Conservation (phyloP, 208 protist genomes). For the Acanthamoeba royreba region DNA sequence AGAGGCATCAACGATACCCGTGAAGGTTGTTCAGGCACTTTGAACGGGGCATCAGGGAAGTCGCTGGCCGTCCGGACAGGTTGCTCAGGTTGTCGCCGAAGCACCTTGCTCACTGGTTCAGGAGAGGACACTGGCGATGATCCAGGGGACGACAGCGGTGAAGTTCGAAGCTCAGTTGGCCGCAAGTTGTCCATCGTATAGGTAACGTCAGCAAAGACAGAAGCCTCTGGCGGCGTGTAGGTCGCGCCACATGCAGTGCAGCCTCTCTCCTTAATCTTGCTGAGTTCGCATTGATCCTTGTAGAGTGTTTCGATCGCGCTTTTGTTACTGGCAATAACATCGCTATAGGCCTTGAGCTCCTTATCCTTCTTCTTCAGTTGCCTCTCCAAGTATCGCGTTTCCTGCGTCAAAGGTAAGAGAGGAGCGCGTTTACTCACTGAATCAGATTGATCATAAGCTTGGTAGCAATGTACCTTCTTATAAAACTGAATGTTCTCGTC, state of each 20-base stretch:
- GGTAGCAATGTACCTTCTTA: background rate
- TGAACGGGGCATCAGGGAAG: too few species aligned
- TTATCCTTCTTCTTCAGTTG: constrained; percentile 16
- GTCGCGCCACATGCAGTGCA: background rate
- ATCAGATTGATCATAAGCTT: background rate
- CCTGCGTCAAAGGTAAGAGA: background rate
- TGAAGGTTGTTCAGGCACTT: too few species aligned
- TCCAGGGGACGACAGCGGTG: too few species aligned
- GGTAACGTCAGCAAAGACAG: too few species aligned
- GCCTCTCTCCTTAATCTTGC: constrained; percentile 6
- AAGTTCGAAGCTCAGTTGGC: too few species aligned
- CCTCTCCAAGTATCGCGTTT: background rate
- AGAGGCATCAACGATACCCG: too few species aligned
- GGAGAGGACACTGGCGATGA: too few species aligned
- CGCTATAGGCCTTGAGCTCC: background rate
- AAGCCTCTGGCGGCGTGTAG: background rate
- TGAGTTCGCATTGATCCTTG: constrained; percentile 8
- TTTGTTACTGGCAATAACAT: background rate
- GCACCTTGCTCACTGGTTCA: too few species aligned
- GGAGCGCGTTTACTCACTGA: background rate
- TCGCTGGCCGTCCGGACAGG: too few species aligned
- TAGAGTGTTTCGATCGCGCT: constrained; percentile 39
- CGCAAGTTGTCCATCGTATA: too few species aligned
- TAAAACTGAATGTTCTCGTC: background rate
- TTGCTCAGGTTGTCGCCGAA: too few species aligned